Percentiles rank a stretch among this genome's conserved stretches.
Evolutionary conservation across 129 eudicot genomes (phyloP).

Genomic region (Escallonia rubra): DNA sequence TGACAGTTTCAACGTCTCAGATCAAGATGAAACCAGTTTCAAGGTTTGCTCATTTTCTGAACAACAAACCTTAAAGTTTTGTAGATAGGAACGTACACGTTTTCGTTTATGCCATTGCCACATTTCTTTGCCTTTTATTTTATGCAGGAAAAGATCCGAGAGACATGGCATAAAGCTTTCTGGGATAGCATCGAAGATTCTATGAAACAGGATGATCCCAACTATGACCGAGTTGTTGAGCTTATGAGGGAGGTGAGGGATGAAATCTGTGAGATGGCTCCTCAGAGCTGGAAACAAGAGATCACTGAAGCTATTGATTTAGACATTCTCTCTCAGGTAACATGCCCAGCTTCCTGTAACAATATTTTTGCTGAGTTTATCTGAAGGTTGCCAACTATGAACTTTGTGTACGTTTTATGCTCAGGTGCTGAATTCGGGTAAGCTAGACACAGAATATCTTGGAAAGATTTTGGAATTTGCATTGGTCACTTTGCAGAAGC

Average conservation of each 20-base stretch:
- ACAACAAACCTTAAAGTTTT: not conserved
- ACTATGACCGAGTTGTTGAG: conserved; percentile 61
- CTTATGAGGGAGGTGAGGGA: conserved; percentile 83
- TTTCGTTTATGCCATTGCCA: too few relatives aligned
- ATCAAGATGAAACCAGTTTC: conserved; percentile 30
- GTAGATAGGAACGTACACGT: too few relatives aligned
- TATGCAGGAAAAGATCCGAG: conserved; percentile 46
- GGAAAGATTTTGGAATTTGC: conserved; percentile 82
- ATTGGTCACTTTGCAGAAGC: conserved; percentile 73
- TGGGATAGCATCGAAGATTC: conserved; percentile 77
- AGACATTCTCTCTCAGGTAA: conserved; percentile 79
- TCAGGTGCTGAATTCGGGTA: conserved; percentile 70
- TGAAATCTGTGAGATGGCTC: conserved; percentile 83
- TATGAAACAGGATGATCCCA: conserved; percentile 47
- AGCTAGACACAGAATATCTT: conserved; percentile 65
- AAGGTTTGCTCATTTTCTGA: conserved; percentile 40
- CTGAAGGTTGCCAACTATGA: not conserved
- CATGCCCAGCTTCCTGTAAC: not conserved
- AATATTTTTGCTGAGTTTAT: not conserved
- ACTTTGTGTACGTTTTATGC: not conserved
- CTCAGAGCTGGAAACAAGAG: conserved; percentile 83
- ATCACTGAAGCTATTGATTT: conserved; percentile 72
- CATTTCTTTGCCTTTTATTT: not conserved
- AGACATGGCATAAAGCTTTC: conserved; percentile 76
- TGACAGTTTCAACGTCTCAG: conserved; percentile 21